phyloP scores from a whole-genome alignment of 306 rosid species.

The Prunus mume region DNA sequence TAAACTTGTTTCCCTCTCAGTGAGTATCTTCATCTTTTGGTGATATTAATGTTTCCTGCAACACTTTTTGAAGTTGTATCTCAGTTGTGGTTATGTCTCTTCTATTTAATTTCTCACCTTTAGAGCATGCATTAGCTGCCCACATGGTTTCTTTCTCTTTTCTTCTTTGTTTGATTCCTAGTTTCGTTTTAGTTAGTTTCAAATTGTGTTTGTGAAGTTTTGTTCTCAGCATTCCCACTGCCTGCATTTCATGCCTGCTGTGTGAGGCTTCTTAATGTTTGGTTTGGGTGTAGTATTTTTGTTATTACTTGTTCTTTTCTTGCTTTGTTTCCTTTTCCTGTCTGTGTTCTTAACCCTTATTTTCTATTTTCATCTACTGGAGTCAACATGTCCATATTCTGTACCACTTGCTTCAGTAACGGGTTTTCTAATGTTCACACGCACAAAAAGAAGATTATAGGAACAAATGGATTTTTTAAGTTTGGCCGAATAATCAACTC shows the following conservation, averaged over 20 bases:
- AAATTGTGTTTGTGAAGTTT: neutral
- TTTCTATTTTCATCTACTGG: neutral
- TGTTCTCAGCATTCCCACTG: neutral
- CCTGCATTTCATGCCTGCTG: neutral
- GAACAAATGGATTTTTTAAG: neutral
- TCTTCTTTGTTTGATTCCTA: neutral
- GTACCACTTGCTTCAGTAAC: neutral
- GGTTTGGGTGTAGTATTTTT: no score
- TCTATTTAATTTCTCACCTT: neutral
- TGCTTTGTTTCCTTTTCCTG: neutral
- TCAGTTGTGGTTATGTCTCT: neutral
- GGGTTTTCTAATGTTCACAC: neutral
- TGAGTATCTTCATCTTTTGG: neutral
- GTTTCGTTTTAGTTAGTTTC: neutral
- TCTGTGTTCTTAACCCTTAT: neutral
- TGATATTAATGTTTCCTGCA: neutral
- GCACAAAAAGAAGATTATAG: neutral
- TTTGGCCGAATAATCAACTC: neutral
- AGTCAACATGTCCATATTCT: no score
- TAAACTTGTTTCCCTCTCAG: neutral
- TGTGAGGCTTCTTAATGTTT: neutral
- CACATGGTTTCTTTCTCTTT: neutral
- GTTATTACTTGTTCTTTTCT: neutral
- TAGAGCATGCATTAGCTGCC: neutral
- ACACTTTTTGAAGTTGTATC: neutral